Conservation (phyloP, 148 eudicot genomes). For the Arctostaphylos glauca region DNA sequence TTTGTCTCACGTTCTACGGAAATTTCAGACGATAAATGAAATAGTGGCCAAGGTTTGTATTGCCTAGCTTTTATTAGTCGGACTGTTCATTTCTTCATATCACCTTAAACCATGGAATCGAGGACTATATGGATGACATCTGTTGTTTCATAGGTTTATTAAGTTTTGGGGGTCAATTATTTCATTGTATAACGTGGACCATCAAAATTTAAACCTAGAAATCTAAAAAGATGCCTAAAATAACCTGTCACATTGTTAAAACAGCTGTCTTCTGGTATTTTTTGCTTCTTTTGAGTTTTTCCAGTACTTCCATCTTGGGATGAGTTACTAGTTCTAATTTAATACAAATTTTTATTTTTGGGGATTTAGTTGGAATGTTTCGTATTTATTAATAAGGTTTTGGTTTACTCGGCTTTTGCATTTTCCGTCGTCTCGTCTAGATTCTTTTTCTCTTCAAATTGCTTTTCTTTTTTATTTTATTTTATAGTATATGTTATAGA, state of each 20-base stretch:
- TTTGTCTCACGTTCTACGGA: neutral
- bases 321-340: no score
- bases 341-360: no score
- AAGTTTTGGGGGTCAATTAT: neutral
- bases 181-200: neutral
- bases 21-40: neutral
- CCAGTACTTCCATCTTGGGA: no score
- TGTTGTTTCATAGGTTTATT: neutral
- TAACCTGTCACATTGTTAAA: neutral
- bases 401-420: no score
- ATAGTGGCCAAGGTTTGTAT: neutral
- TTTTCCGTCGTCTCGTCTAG: no score
- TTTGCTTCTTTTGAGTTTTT: no score
- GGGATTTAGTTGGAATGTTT: no score
- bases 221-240: neutral
- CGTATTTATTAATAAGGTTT: no score
- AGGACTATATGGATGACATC: neutral
- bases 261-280: neutral
- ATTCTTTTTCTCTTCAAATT: no score
- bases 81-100: neutral
- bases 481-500: no score
- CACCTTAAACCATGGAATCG: neutral
- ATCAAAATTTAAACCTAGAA: no score
- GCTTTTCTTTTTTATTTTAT: no score
- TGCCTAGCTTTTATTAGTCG: neutral